These are phyloP conservation scores for Tylopilus rubrobrunneus DNA, from an alignment of 768 basidiomycete species.

Conservation along the genomic window DNA sequence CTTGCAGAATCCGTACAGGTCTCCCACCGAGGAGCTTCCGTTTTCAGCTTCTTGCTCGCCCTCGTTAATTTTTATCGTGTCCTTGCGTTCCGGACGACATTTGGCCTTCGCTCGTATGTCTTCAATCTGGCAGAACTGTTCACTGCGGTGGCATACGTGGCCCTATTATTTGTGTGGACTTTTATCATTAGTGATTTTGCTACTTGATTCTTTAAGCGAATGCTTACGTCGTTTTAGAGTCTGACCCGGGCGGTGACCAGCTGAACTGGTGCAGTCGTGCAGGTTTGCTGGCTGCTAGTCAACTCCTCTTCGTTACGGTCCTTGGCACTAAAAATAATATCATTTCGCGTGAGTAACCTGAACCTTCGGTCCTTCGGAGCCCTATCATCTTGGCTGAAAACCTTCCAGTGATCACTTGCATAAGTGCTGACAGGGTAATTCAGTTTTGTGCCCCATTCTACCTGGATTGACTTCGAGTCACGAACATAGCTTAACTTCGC, in stretches of 20 bases:
- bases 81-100: slow-evolving; percentile 33
- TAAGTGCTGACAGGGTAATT: slow-evolving; percentile 21
- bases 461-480: background rate
- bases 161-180: slow-evolving; percentile 33
- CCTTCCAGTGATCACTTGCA: slow-evolving; percentile 17
- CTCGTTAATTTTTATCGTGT: slow-evolving; percentile 33
- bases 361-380: background rate
- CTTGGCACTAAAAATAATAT: slow-evolving; percentile 42
- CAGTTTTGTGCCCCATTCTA: background rate
- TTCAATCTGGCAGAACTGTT: slow-evolving; percentile 41
- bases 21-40: slow-evolving; percentile 7
- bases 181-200: slow-evolving; percentile 35
- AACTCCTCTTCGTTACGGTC: slow-evolving; percentile 38
- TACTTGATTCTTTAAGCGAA: background rate
- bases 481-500: slow-evolving; percentile 31
- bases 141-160: slow-evolving; percentile 36
- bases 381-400: background rate
- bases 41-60: slow-evolving; percentile 27
- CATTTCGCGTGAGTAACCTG: slow-evolving; percentile 13
- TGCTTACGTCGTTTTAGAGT: slow-evolving; percentile 13
- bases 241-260: slow-evolving; percentile 14
- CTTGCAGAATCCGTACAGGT: background rate
- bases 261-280: slow-evolving; percentile 34
- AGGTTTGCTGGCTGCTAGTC: slow-evolving; percentile 29
- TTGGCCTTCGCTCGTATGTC: slow-evolving; percentile 35